These are phyloP conservation scores for Penicillium herquei DNA, from an alignment of 495 filamentous ascomycete genomes.

Conservation along the genomic window DNA sequence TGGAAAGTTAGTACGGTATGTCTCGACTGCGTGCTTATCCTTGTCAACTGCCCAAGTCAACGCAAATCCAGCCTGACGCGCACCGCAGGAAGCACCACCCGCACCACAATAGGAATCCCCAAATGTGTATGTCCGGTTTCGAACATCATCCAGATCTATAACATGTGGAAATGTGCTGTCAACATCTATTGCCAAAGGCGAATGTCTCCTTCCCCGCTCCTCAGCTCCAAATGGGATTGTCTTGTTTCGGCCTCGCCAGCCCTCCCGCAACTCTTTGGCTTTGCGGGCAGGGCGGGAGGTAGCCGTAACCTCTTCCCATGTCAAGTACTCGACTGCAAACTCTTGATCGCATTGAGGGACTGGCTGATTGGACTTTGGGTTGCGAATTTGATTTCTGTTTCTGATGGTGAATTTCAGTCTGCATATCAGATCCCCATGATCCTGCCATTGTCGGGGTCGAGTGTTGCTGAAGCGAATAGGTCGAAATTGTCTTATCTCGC, in stretches of 20 bases:
- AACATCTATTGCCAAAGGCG: neutral
- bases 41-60: conserved; percentile 65
- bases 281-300: neutral
- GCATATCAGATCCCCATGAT: neutral
- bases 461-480: conserved; percentile 35
- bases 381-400: neutral
- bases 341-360: neutral
- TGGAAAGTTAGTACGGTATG: conserved; percentile 60
- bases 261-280: conserved; percentile 17
- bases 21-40: conserved; percentile 50
- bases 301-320: conserved; percentile 24
- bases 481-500: conserved; percentile 20
- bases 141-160: conserved; percentile 14
- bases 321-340: conserved; percentile 18
- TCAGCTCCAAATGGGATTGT: conserved; percentile 28
- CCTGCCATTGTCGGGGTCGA: conserved; percentile 2
- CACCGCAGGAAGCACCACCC: conserved; percentile 73
- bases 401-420: conserved; percentile 6
- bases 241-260: conserved; percentile 28
- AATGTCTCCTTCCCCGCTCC: neutral
- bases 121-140: conserved; percentile 52
- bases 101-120: conserved; percentile 75
- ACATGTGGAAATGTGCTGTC: neutral
- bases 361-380: neutral
- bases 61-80: conserved; percentile 57